These are phyloP conservation scores for Boletellus ananas DNA, from an alignment of 768 basidiomycete species.

Conservation along the genomic window DNA sequence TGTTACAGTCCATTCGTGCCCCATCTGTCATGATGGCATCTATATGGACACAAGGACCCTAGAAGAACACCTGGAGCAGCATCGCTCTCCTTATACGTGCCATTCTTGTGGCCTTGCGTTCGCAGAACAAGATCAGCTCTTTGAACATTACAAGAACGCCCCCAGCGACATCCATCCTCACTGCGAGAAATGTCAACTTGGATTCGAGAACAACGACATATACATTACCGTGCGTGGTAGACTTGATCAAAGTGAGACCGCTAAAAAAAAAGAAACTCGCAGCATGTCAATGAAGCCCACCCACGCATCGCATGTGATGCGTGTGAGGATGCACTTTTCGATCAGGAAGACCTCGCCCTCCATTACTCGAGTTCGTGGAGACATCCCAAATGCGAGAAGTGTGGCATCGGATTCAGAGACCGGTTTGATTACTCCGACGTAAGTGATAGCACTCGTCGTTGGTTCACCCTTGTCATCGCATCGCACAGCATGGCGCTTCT, in stretches of 20 bases:
- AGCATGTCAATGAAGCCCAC: slow-evolving; percentile 41
- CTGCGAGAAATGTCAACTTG: slow-evolving; percentile 32
- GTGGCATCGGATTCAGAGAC: slow-evolving; percentile 27
- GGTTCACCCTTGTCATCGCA: slow-evolving; percentile 11
- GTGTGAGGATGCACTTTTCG: slow-evolving; percentile 23
- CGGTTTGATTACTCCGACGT: slow-evolving; percentile 26
- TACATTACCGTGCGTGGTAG: slow-evolving; percentile 29
- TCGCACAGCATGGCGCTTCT: slow-evolving; percentile 27
- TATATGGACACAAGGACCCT: slow-evolving; percentile 22
- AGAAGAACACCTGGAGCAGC: slow-evolving; percentile 30
- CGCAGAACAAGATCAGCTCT: slow-evolving; percentile 34
- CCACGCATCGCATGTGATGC: slow-evolving; percentile 34
- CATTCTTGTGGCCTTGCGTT: slow-evolving; percentile 22
- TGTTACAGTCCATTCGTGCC: slow-evolving; percentile 30
- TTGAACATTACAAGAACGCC: slow-evolving; percentile 39
- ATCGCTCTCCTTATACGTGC: slow-evolving; percentile 27
- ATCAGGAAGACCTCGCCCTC: slow-evolving; percentile 18
- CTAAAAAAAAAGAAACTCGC: not conserved
- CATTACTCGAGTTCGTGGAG: slow-evolving; percentile 27
- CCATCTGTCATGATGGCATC: slow-evolving; percentile 31
- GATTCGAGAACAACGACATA: slow-evolving; percentile 32
- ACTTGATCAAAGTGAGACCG: not conserved
- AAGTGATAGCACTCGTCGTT: slow-evolving; percentile 4
- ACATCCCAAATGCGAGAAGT: slow-evolving; percentile 28
- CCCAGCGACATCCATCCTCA: slow-evolving; percentile 33